Evolutionary conservation across 2,329 filamentous ascomycete species (phyloP).

Genomic region (Pseudogymnoascus pannorum): DNA sequence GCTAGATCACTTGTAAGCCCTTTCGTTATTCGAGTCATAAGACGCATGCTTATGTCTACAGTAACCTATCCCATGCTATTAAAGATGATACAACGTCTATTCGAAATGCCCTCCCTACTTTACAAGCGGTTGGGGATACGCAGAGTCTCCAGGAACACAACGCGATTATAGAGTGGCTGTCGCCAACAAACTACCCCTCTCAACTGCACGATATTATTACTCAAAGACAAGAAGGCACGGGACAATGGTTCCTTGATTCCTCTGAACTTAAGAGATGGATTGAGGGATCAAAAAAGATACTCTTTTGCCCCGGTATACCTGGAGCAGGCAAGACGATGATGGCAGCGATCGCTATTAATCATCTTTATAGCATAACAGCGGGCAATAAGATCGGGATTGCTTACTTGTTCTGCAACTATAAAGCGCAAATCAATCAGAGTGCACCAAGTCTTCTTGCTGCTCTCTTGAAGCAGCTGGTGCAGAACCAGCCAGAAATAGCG

Average conservation of each 20-base stretch:
- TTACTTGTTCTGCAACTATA: constrained; percentile 41
- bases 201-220: not conserved
- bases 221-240: constrained; percentile 10
- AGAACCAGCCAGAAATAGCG: too few relatives aligned
- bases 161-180: too few relatives aligned
- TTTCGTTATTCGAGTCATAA: too few relatives aligned
- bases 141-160: too few relatives aligned
- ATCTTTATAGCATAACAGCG: constrained; percentile 23
- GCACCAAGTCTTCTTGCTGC: constrained; percentile 26
- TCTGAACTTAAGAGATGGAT: constrained; percentile 7
- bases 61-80: too few relatives aligned
- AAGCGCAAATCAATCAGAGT: constrained; percentile 32
- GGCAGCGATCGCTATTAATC: constrained; percentile 34
- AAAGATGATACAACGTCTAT: too few relatives aligned
- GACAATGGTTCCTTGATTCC: constrained; percentile 12
- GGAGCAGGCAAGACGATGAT: constrained; percentile 44
- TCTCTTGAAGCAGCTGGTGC: constrained; percentile 33
- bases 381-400: constrained; percentile 30
- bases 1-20: too few relatives aligned
- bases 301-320: constrained; percentile 42
- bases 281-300: constrained; percentile 18
- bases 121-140: too few relatives aligned
- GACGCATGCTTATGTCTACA: too few relatives aligned
- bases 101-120: too few relatives aligned
- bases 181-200: not conserved